phyloP scores from a whole-genome alignment of 2,329 filamentous ascomycete genomes.

The Arthrocladium fulminans region DNA sequence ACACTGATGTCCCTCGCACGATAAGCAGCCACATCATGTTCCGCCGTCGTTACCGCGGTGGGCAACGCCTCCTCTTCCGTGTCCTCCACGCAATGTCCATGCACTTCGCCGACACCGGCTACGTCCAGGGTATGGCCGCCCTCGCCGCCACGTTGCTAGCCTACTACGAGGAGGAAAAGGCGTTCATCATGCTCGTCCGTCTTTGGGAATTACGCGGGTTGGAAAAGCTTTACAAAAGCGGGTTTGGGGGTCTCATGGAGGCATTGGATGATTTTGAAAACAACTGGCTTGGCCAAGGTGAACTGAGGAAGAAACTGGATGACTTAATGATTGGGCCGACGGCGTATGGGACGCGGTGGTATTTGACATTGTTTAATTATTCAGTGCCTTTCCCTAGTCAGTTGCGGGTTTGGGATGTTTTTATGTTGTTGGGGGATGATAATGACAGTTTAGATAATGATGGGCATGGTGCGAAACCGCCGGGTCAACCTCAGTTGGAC shows the following conservation, averaged over 20 bases:
- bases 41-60: constrained; percentile 77
- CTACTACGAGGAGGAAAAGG: constrained; percentile 91
- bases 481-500: constrained; percentile 11
- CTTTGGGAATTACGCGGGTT: constrained; percentile 85
- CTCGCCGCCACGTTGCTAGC: constrained; percentile 85
- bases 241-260: constrained; percentile 78
- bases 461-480: constrained; percentile 24
- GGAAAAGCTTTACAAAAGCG: constrained; percentile 71
- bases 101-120: constrained; percentile 83
- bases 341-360: constrained; percentile 95
- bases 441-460: too few relatives aligned
- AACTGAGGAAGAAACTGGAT: constrained; percentile 63
- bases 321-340: constrained; percentile 76
- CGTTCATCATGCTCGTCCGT: constrained; percentile 93
- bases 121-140: constrained; percentile 96
- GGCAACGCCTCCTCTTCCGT: constrained; percentile 82
- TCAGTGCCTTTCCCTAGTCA: constrained; percentile 91
- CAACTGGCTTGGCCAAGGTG: constrained; percentile 68
- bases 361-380: constrained; percentile 93
- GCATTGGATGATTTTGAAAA: constrained; percentile 77
- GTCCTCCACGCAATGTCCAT: constrained; percentile 86
- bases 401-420: constrained; percentile 93
- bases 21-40: constrained; percentile 98
- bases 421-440: constrained; percentile 81
- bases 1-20: constrained; percentile 89